phyloP scores from a whole-genome alignment of 768 basidiomycete genomes.

The Pisolithus marmoratus region DNA sequence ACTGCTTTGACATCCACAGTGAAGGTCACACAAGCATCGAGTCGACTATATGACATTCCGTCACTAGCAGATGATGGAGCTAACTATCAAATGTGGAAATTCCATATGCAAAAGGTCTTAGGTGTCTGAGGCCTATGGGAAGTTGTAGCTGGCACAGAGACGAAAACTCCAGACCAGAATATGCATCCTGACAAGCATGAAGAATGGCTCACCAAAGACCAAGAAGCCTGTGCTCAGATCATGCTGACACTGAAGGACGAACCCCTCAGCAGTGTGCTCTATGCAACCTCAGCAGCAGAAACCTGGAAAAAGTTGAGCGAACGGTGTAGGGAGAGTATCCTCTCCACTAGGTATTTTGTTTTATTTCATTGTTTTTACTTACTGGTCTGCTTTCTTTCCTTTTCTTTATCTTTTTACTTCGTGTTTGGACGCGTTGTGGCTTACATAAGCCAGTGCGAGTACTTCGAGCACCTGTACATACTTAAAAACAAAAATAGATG shows the following conservation, averaged over 20 bases:
- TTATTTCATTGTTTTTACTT: too few species aligned
- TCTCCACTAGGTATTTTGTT: too few species aligned
- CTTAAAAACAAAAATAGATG: too few species aligned
- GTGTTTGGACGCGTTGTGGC: too few species aligned
- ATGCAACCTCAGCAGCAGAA: conserved; percentile 6
- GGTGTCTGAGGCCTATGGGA: conserved; percentile 10
- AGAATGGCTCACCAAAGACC: conserved; percentile 3
- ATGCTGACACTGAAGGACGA: conserved; percentile 19
- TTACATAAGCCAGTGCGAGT: too few species aligned
- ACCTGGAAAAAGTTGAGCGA: conserved; percentile 14
- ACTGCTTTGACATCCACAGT: too few species aligned
- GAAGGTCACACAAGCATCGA: not conserved
- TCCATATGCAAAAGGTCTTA: conserved; percentile 11
- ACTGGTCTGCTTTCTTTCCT: too few species aligned
- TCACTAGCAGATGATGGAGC: conserved; percentile 6
- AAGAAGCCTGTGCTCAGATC: conserved; percentile 18
- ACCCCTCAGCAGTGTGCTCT: conserved; percentile 15
- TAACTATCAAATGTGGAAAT: conserved; percentile 11
- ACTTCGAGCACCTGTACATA: too few species aligned
- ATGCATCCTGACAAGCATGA: not conserved
- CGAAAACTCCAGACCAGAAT: not conserved
- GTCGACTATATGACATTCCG: conserved; percentile 3
- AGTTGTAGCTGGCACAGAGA: not conserved
- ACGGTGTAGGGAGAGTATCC: too few species aligned
- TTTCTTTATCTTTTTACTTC: too few species aligned